Conservation (phyloP, 2,329 filamentous ascomycete genomes). For the Xylariales sp. region DNA sequence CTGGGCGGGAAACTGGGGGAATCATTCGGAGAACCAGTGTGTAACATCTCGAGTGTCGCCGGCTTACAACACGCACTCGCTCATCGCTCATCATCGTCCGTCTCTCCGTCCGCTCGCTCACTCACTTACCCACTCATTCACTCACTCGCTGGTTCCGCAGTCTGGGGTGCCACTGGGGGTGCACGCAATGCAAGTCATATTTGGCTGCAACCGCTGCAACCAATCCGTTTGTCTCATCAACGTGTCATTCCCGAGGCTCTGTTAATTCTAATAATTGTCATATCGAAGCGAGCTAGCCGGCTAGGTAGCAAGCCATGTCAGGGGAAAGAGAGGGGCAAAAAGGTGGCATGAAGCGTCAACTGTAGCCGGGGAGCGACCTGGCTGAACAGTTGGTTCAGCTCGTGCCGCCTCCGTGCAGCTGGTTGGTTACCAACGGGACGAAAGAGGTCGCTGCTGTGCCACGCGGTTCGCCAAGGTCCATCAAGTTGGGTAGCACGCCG, state of each 20-base stretch:
- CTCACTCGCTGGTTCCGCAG: constrained; percentile 19
- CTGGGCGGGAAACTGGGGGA: not conserved
- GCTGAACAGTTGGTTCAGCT: constrained; percentile 33
- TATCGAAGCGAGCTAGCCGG: constrained; percentile 30
- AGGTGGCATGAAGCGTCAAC: constrained; percentile 29
- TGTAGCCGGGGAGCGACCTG: constrained; percentile 33
- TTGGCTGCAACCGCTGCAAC: constrained; percentile 25
- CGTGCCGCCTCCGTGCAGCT: constrained; percentile 30
- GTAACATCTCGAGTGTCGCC: constrained; percentile 24
- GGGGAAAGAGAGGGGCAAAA: constrained; percentile 26
- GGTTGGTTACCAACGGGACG: constrained; percentile 35
- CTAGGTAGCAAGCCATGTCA: constrained; percentile 21
- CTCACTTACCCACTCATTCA: constrained; percentile 6
- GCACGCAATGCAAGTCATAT: constrained; percentile 26
- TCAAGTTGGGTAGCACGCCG: constrained; percentile 27
- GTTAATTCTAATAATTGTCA: constrained; percentile 32
- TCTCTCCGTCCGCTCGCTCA: not conserved
- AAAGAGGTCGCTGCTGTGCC: constrained; percentile 29
- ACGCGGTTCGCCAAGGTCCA: constrained; percentile 33
- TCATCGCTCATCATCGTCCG: not conserved
- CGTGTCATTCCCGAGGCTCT: constrained; percentile 28
- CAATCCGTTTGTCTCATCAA: constrained; percentile 22
- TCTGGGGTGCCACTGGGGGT: constrained; percentile 18
- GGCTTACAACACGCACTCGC: constrained; percentile 17
- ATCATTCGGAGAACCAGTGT: constrained; percentile 12